These are phyloP conservation scores for Fusarium verticillioides DNA, from an alignment of 2,329 filamentous ascomycete species.

Conservation along the genomic window DNA sequence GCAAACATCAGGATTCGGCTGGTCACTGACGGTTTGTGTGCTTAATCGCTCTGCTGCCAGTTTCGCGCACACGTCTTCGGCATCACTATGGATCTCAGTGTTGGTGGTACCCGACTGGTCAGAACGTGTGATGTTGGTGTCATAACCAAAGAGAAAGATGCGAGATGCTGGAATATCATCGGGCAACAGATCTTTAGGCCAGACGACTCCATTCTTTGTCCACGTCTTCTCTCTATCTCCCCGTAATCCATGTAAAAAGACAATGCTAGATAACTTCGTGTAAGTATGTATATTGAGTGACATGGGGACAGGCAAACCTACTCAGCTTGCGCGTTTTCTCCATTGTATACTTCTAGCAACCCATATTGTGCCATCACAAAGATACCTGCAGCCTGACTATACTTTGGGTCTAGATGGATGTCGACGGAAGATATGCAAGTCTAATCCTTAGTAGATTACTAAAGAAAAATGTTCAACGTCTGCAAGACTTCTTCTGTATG, in stretches of 20 bases:
- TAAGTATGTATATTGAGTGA: neutral
- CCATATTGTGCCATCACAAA: neutral
- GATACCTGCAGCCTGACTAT: neutral
- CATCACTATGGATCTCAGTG: neutral
- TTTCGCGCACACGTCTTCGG: neutral
- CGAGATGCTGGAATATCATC: neutral
- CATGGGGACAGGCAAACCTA: fast-evolving
- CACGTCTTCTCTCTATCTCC: fast-evolving
- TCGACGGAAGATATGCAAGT: neutral
- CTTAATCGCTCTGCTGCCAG: fast-evolving
- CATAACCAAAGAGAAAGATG: neutral
- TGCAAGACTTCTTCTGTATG: too few species aligned
- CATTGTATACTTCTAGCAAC: fast-evolving
- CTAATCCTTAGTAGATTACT: fast-evolving
- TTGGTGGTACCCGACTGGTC: fast-evolving
- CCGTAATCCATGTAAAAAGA: neutral
- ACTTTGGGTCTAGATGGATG: neutral
- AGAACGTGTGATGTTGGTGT: neutral
- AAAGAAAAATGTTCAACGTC: neutral
- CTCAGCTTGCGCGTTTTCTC: neutral
- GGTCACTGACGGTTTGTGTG: neutral
- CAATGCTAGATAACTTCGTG: fast-evolving
- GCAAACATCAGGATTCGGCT: too few species aligned
- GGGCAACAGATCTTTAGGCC: fast-evolving
- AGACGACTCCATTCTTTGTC: neutral